Percentiles rank a stretch among this genome's conserved stretches.
Conservation (phyloP, 1,139 yeast genomes). For the Sporopachydermia cereana region DNA sequence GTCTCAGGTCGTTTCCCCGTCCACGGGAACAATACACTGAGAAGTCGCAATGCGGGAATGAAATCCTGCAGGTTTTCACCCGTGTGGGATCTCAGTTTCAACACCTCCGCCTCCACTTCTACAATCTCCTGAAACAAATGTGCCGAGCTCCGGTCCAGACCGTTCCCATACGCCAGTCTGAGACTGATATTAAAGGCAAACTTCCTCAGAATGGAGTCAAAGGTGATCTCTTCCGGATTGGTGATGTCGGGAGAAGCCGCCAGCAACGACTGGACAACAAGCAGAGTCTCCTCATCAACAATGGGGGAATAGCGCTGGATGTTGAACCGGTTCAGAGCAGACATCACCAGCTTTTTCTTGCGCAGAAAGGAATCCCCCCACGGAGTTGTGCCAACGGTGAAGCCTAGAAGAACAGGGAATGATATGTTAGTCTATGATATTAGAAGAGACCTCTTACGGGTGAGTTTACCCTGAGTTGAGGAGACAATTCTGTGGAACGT, state of each 20-base stretch:
- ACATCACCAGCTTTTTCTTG: constrained; percentile 43
- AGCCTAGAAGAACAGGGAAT: constrained; percentile 23
- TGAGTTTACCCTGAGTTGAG: constrained; percentile 34
- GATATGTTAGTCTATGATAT: neutral
- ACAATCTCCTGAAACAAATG: constrained; percentile 43
- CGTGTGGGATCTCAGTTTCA: constrained; percentile 50
- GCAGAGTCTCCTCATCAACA: constrained; percentile 34
- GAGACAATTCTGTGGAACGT: constrained; percentile 63
- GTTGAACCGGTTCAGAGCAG: constrained; percentile 33
- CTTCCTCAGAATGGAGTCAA: constrained; percentile 35
- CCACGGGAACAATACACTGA: constrained; percentile 13
- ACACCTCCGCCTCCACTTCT: constrained; percentile 51
- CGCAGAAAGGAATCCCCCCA: constrained; percentile 40
- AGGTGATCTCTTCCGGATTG: constrained; percentile 26
- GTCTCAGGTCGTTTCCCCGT: constrained; percentile 24
- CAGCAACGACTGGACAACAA: constrained; percentile 15
- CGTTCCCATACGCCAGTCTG: constrained; percentile 47
- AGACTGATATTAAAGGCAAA: constrained; percentile 49
- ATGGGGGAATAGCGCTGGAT: constrained; percentile 24
- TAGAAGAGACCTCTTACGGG: too few relatives aligned
- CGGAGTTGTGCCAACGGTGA: constrained; percentile 73
- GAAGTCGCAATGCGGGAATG: constrained; percentile 37
- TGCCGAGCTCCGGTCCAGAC: constrained; percentile 32
- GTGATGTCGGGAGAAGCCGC: constrained; percentile 9
- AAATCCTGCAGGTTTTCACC: constrained; percentile 49